Conservation (phyloP, 345 rosid genomes). For the Odontarrhena argentea region DNA sequence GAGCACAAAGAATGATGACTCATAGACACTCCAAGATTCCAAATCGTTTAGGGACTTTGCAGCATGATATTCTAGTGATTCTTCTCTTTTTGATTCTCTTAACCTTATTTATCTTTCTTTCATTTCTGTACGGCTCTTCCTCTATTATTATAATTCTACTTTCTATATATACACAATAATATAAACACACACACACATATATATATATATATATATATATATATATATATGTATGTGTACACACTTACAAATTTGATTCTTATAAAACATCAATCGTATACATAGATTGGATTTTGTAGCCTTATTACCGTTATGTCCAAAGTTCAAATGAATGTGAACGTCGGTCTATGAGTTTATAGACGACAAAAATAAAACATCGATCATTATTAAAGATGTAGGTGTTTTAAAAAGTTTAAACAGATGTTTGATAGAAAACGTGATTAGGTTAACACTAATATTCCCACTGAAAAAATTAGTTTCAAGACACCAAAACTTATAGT, state of each 20-base stretch:
- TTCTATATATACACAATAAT: neutral
- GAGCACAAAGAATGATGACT: constrained; percentile 41
- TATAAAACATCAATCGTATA: neutral
- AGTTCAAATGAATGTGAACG: too few species aligned
- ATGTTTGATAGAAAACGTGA: constrained; percentile 32
- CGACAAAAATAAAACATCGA: constrained; percentile 1
- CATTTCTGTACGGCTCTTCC: constrained; percentile 40
- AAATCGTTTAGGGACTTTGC: constrained; percentile 26
- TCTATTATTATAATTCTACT: constrained; percentile 22
- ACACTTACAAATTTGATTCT: constrained; percentile 4
- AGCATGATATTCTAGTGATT: constrained; percentile 21
- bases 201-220: too few species aligned
- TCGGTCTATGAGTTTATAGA: too few species aligned
- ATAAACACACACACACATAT: neutral
- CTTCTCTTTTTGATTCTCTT: constrained; percentile 21
- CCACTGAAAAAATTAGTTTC: constrained; percentile 32
- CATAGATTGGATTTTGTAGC: too few species aligned
- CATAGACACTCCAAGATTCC: constrained; percentile 34
- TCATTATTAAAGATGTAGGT: constrained; percentile 16
- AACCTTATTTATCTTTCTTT: constrained; percentile 27
- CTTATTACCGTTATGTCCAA: too few species aligned
- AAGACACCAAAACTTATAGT: constrained; percentile 30
- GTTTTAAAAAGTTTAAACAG: constrained; percentile 7
- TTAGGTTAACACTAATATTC: constrained; percentile 41
- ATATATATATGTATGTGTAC: too few species aligned